A percentile compares a stretch with the other conserved stretches of the same genome.
Conservation (phyloP, 352 stramenopile species). For the Phytopythium cucurbitacearum region DNA sequence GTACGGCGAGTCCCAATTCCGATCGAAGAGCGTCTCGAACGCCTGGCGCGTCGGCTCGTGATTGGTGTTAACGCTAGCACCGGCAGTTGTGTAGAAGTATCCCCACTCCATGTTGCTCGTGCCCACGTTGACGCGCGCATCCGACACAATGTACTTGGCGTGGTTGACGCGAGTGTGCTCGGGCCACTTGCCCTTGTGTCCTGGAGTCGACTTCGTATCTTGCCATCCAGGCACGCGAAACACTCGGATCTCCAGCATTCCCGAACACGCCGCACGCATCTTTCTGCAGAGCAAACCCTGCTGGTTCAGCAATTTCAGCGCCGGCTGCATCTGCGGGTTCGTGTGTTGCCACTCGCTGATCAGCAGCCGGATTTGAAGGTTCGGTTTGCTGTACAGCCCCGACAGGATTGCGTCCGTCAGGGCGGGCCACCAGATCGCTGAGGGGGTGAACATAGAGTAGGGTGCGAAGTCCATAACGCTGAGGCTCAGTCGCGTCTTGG, state of each 20-base stretch:
- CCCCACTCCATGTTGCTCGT: constrained; percentile 87
- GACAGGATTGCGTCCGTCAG: constrained; percentile 59
- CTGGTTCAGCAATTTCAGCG: constrained; percentile 38
- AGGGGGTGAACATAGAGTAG: constrained; percentile 64
- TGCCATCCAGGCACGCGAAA: constrained; percentile 75
- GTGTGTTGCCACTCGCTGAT: constrained; percentile 80
- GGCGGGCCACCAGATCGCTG: constrained; percentile 59
- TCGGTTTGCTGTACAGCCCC: constrained; percentile 46
- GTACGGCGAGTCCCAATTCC: constrained; percentile 78
- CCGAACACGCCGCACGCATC: constrained; percentile 33
- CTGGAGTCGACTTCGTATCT: constrained; percentile 40
- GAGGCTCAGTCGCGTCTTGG: constrained; percentile 45
- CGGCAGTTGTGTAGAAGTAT: constrained; percentile 84
- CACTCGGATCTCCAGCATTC: constrained; percentile 62
- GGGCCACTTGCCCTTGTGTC: constrained; percentile 36
- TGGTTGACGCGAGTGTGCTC: constrained; percentile 79
- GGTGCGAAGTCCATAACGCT: constrained; percentile 84
- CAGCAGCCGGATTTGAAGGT: constrained; percentile 52
- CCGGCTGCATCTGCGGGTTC: constrained; percentile 44
- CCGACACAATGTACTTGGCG: constrained; percentile 83
- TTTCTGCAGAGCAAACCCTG: constrained; percentile 42
- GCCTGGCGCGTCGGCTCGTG: constrained; percentile 41
- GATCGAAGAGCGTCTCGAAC: constrained; percentile 59
- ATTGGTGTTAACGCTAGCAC: constrained; percentile 76
- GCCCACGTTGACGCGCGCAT: constrained; percentile 74